Evolutionary conservation across 2,329 filamentous ascomycete species (phyloP), one percentile per base, ranked within the genome.

Genomic region (Dactylellina sp.): DNA sequence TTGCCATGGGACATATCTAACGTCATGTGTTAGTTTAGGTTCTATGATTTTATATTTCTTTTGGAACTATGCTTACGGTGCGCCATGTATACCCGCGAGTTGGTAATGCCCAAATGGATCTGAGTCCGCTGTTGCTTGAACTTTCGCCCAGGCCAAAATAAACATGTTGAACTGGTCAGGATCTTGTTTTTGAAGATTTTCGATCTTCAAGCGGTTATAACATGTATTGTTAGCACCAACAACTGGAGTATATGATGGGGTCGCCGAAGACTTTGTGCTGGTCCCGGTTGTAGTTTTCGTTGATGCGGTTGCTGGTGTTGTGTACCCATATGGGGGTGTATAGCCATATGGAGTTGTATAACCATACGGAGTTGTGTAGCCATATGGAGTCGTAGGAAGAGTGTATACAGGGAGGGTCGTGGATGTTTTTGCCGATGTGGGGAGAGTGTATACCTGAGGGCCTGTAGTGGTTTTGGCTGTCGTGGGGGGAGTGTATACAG

Each of bases 91-190:
- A 35, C 76, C 76, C 37, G 66, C 39, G 24, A 77, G 16, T 28
- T 76, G 72, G n/a, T 77, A 75, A 44, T 77, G 71, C 6, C 76
- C 74, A 28, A 76, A 50, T 37, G 62, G 63, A 20, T 75, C 20
- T 16, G 76, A 71, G 39, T 78, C 77, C 6, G 77, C 63, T 2
- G 60, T 50, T 25, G 53, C 47, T 68, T 75, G 66, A 50, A 78
- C 57, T 18, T 68, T 68, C 24, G 53, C 46, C 75, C 76, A 64
- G 25, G 55, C 77, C 12, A 77, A 60, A 16, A 76, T 39, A n/a
- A 77, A 75, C 66, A 78, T 77, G 35, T 78, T 78, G 63, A 75
- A 75, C 25, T 75, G 71, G 42, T 75, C 71, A 11, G 56, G 62
- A 37, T 75, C 64, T 2, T 37, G 46, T 35, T 20, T 44, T n/a